Evolutionary conservation across 257 asterid genomes (phyloP).

Genomic region (Solanum raphanifolium): DNA sequence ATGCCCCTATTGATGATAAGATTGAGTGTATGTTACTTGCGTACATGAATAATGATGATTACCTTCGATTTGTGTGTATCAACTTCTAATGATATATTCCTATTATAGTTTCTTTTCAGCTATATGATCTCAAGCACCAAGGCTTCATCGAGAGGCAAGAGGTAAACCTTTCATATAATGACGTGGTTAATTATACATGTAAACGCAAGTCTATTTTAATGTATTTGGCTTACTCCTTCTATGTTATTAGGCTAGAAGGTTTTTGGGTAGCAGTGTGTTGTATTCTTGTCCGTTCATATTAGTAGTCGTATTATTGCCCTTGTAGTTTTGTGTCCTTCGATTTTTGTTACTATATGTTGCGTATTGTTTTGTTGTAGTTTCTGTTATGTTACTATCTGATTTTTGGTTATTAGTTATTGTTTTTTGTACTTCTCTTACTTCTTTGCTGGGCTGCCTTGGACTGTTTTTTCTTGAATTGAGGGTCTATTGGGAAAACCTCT

Average conservation of each 20-base stretch:
- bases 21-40: slow-evolving; percentile 53
- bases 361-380: no score
- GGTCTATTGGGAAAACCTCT: no score
- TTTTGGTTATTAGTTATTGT: no score
- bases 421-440: no score
- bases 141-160: slow-evolving; percentile 98
- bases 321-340: no score
- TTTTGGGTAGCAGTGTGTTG: no score
- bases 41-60: background rate
- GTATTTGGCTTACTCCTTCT: background rate
- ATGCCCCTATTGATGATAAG: slow-evolving; percentile 69
- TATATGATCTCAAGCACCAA: slow-evolving; percentile 98
- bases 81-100: background rate
- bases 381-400: no score
- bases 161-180: slow-evolving; percentile 26
- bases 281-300: no score
- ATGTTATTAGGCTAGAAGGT: background rate
- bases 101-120: slow-evolving; percentile 81
- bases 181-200: background rate
- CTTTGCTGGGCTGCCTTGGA: no score
- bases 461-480: no score
- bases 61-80: background rate
- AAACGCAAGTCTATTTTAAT: background rate
- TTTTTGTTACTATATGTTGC: no score
- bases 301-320: no score